Percentiles rank a stretch among this genome's conserved stretches.
Evolutionary conservation across 257 asterid species (phyloP).

Genomic region (Oldenlandia corymbosa): DNA sequence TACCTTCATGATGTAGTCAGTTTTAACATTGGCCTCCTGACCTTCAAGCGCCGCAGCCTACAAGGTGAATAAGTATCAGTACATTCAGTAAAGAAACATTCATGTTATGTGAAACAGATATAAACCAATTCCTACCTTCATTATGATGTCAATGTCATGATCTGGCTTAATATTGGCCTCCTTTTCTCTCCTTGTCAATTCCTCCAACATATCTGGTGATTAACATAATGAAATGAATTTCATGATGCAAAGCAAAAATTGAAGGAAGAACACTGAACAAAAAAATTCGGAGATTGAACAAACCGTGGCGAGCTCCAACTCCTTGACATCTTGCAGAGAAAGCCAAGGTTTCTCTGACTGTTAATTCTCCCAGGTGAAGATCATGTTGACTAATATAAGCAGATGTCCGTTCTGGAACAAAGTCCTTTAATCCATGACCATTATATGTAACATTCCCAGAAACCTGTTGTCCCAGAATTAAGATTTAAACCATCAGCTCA

Average conservation of each 20-base stretch:
- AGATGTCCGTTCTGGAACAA: constrained; percentile 79
- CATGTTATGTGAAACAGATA: not conserved
- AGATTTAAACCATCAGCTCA: not conserved
- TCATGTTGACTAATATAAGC: constrained; percentile 91
- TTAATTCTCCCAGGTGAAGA: constrained; percentile 81
- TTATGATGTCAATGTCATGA: constrained; percentile 73
- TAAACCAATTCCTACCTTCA: constrained; percentile 54
- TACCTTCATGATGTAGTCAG: constrained; percentile 89
- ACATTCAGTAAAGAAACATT: no score
- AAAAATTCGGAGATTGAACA: constrained; percentile 5
- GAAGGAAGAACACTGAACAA: not conserved
- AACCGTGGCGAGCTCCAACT: constrained; percentile 84
- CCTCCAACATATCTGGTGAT: constrained; percentile 62
- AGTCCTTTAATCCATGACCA: constrained; percentile 67
- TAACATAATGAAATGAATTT: not conserved
- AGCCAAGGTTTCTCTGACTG: constrained; percentile 86
- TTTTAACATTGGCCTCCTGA: constrained; percentile 66
- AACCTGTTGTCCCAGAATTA: constrained; percentile 28
- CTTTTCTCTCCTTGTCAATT: constrained; percentile 83
- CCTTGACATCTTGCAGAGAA: constrained; percentile 98
- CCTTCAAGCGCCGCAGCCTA: constrained; percentile 85
- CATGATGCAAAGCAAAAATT: not conserved
- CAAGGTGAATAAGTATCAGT: constrained; percentile 2
- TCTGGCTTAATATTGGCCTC: constrained; percentile 81
- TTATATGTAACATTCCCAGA: constrained; percentile 77